Evolutionary conservation across 805 yeast species (phyloP), one percentile per base, ranked within the genome.

Genomic region (Candida sanyiensis): DNA sequence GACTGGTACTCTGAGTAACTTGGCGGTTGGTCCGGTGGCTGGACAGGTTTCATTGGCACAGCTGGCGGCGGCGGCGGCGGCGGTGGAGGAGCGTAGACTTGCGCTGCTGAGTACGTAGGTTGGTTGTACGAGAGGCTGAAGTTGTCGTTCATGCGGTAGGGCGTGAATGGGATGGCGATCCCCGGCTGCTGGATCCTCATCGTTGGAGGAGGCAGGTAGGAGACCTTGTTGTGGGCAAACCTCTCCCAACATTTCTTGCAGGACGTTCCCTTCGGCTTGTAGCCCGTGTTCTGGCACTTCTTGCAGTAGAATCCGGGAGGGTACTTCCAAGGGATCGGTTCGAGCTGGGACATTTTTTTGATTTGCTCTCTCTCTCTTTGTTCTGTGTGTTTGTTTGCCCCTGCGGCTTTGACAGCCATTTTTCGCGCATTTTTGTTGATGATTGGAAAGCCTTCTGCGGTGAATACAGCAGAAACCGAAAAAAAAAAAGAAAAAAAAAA

Each of bases 271-370:
- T 76, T 78, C 18, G 61, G 31, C 51, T 73, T 70, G 53, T 66
- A 68, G 2, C 95, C 95, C 0, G 89, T 81, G 54, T 86, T 86
- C 39, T 69, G 64, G 62, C 96, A 86, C 51, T 80, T 81, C 7
- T 63, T 59, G 53, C 96, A 86, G 40, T 63, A 61, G 52, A 64
- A 80, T 3, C 76, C 69, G 3, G 47, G 57, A 0, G 95, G 94
- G 49, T 83, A 86, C 35, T 58, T 57, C 75, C 84, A 82, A 1
- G 89, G 84, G 6, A 37, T 45, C 13, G 34, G 34, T 18, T 24
- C 26, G 8, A 29, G 21, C 13, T 27, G 33, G 26, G 33, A 15
- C 22, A 15, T 18, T 18, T 19, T 12, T 19, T 18, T 18, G 12
- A 16, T 15, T 6, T 4, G 25, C 16, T 32, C 6, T 6, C 20